Conservation (phyloP, 495 filamentous ascomycete genomes). For the Emericellopsis terricola region DNA sequence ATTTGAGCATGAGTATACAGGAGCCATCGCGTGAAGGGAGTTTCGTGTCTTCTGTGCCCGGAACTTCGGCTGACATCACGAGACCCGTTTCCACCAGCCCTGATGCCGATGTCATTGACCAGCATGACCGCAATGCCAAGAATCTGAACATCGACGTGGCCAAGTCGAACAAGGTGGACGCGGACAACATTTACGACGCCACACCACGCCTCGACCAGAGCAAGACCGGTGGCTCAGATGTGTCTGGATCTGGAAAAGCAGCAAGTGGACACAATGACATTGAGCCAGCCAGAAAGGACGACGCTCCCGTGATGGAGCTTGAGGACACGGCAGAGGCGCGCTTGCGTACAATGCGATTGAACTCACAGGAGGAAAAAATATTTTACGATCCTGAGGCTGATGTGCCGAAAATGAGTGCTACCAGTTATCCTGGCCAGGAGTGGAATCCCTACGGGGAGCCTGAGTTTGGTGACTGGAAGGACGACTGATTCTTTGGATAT, state of each 20-base stretch:
- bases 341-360: slow-evolving; percentile 11
- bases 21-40: background rate
- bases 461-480: slow-evolving; percentile 5
- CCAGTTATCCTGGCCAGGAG: slow-evolving; percentile 67
- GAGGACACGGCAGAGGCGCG: slow-evolving; percentile 16
- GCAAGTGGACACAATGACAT: background rate
- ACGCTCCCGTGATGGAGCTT: slow-evolving; percentile 3
- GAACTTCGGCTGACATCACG: background rate
- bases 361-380: slow-evolving; percentile 32
- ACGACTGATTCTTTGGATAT: slow-evolving; percentile 10
- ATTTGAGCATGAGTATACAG: no score
- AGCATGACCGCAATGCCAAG: background rate
- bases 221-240: background rate
- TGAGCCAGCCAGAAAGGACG: background rate
- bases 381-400: slow-evolving; percentile 18
- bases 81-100: background rate
- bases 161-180: background rate
- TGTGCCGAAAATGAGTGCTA: slow-evolving; percentile 55
- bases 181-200: slow-evolving; percentile 26
- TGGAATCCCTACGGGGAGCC: slow-evolving; percentile 44
- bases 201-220: slow-evolving; percentile 15
- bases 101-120: background rate
- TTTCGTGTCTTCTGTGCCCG: background rate
- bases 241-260: background rate
- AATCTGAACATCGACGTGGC: background rate